These are phyloP conservation scores for Draba incana DNA, from an alignment of 345 rosid genomes.

Conservation along the genomic window DNA sequence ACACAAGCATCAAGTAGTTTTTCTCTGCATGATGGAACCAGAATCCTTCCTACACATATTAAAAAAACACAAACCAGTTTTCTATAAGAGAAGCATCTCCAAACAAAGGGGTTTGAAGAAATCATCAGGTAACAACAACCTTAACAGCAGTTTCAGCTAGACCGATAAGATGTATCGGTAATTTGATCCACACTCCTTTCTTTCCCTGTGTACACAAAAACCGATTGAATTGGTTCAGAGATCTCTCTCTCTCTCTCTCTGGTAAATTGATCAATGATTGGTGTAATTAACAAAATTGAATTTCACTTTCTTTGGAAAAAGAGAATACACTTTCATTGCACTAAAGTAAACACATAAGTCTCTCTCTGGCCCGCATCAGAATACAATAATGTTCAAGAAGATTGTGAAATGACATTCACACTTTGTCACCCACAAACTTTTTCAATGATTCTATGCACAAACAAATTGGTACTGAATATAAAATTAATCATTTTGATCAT, in stretches of 20 bases:
- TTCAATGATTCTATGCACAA: slow-evolving; percentile 24
- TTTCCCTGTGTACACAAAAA: slow-evolving; percentile 59
- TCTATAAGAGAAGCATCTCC: slow-evolving; percentile 1
- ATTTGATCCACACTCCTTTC: slow-evolving; percentile 87
- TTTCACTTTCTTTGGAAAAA: too few species aligned
- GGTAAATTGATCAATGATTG: background rate
- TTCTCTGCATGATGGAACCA: slow-evolving; percentile 95
- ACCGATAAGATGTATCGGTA: slow-evolving; percentile 64
- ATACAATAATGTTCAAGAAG: slow-evolving; percentile 17
- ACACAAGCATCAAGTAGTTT: slow-evolving; percentile 74
- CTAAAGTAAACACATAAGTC: slow-evolving; percentile 4
- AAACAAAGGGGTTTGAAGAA: background rate
- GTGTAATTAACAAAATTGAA: too few species aligned
- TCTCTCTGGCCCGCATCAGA: slow-evolving; percentile 26
- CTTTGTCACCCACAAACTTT: background rate
- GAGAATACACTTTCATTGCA: too few species aligned
- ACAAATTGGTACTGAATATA: slow-evolving; percentile 1
- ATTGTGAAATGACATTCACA: slow-evolving; percentile 19
- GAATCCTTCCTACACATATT: slow-evolving; percentile 82
- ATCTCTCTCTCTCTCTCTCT: background rate
- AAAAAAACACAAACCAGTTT: slow-evolving; percentile 10
- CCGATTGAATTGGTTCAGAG: background rate
- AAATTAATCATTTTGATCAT: too few species aligned
- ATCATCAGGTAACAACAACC: slow-evolving; percentile 46
- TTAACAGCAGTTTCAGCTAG: slow-evolving; percentile 79